Conservation (phyloP, 1,284 basidiomycete genomes). For the Lentinula novae-zelandiae region DNA sequence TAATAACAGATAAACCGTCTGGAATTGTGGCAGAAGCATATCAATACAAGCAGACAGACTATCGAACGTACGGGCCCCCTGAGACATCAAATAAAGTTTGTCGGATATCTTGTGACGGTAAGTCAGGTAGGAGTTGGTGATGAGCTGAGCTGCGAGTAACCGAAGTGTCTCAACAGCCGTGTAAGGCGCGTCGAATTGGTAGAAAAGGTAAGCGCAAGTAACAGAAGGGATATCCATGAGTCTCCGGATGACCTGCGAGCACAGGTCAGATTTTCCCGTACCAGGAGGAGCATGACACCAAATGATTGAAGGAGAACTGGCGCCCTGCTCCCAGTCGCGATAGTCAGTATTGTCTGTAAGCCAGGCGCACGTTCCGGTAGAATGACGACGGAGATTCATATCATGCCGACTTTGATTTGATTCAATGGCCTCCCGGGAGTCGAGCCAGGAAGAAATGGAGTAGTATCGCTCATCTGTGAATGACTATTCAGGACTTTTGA, state of each 20-base stretch:
- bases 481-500: not conserved
- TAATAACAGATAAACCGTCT: conserved; percentile 17
- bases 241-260: conserved; percentile 12
- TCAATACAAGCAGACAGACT: conserved; percentile 15
- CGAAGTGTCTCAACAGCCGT: conserved; percentile 15
- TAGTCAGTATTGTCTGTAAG: not conserved
- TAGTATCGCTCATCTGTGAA: conserved; percentile 13
- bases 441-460: conserved; percentile 10
- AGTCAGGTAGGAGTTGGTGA: conserved; percentile 16
- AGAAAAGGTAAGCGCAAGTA: conserved; percentile 18
- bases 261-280: conserved; percentile 18
- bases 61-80: conserved; percentile 12
- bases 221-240: conserved; percentile 5
- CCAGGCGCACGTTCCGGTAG: conserved; percentile 6
- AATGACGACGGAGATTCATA: not conserved
- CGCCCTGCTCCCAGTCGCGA: not conserved
- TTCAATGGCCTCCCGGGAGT: conserved; percentile 10
- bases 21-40: conserved; percentile 12
- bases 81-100: conserved; percentile 14
- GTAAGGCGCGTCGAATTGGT: conserved; percentile 15
- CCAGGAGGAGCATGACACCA: conserved; percentile 17
- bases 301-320: conserved; percentile 7
- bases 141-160: conserved; percentile 19
- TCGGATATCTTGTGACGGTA: conserved; percentile 11
- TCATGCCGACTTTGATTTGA: conserved; percentile 7